These are phyloP conservation scores for Pilaira anomala DNA, from an alignment of 192 early-diverging fungal genomes.

Conservation along the genomic window DNA sequence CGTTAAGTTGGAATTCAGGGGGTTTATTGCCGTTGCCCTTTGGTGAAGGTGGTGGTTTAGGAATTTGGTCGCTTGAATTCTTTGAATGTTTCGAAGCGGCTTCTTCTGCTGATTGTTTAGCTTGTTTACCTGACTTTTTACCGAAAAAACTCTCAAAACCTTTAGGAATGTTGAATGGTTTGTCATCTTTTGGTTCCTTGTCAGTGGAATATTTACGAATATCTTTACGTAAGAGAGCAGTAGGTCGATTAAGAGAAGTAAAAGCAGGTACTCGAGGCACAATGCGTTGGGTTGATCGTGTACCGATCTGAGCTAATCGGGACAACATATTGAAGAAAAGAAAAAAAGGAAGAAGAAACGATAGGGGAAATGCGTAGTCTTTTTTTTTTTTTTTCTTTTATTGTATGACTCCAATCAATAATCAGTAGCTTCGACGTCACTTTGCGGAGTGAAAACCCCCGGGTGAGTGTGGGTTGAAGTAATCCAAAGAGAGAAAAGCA, in stretches of 20 bases:
- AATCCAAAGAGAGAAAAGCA: no score
- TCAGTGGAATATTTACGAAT: conserved; percentile 17
- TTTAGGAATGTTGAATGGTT: conserved; percentile 49
- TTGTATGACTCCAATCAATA: no score
- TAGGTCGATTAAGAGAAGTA: not conserved
- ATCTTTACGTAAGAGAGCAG: not conserved
- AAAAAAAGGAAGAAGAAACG: not conserved
- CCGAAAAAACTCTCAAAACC: conserved; percentile 75
- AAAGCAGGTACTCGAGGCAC: not conserved
- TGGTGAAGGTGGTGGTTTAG: conserved; percentile 25
- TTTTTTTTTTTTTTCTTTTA: no score
- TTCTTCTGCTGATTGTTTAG: conserved; percentile 36
- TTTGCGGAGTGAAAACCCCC: no score
- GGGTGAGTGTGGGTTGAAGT: no score
- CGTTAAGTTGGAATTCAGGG: conserved; percentile 42
- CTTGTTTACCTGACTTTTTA: conserved; percentile 34
- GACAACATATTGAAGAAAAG: conserved; percentile 3
- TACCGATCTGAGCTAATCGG: conserved; percentile 2
- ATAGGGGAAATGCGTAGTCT: conserved; percentile 2
- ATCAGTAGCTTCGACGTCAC: no score
- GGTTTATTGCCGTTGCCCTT: conserved; percentile 17
- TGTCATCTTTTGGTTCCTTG: conserved; percentile 24
- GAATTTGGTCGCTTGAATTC: conserved; percentile 20
- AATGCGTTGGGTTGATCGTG: not conserved
- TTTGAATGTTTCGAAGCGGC: conserved; percentile 26